Base-by-base conservation (phyloP, 169 alveolate genomes). In the Sarcocystis neurona region DNA sequence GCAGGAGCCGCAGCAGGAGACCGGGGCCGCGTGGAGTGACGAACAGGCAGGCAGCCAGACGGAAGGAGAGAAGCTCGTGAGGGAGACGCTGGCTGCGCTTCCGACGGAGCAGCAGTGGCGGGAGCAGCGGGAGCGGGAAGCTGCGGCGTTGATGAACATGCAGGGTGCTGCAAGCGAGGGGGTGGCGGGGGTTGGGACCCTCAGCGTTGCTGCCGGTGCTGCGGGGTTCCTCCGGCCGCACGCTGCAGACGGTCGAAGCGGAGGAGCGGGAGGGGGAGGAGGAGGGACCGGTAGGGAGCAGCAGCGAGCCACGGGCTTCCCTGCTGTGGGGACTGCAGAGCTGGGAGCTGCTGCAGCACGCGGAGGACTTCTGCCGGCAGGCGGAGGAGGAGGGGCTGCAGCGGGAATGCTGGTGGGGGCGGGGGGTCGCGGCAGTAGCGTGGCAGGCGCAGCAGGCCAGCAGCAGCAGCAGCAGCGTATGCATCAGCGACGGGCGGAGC, bases 111-210 rank as follows among this genome's bases (percentile, higher is more conserved):
- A 47, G 37, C 75, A 79, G 75, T 53, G 37, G 87, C 87, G 53
- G 87, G 53, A 53, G n/a, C 74, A 50, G 87, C 72, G 15, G 87
- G 77, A 50, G 86, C 86, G 32, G 70, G 60, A 32, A 78, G 86
- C 86, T 48, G 86, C 86, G n/a, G n/a, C n/a, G n/a, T n/a, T n/a
- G n/a, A n/a, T n/a, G n/a, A n/a, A n/a, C n/a, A n/a, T n/a, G n/a
- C n/a, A n/a, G n/a, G n/a, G n/a, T n/a, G n/a, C n/a, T n/a, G n/a
- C n/a, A n/a, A n/a, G n/a, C n/a, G n/a, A n/a, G n/a, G n/a, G n/a
- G n/a, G n/a, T n/a, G n/a, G n/a, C n/a, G n/a, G n/a, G n/a, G n/a
- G n/a, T n/a, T n/a, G n/a, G n/a, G n/a, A n/a, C n/a, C n/a, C n/a
- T n/a, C n/a, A n/a, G n/a, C n/a, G n/a, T n/a, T n/a, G n/a, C n/a